Evolutionary conservation across 495 filamentous ascomycete genomes (phyloP).

Genomic region (Daldinia caldariorum): DNA sequence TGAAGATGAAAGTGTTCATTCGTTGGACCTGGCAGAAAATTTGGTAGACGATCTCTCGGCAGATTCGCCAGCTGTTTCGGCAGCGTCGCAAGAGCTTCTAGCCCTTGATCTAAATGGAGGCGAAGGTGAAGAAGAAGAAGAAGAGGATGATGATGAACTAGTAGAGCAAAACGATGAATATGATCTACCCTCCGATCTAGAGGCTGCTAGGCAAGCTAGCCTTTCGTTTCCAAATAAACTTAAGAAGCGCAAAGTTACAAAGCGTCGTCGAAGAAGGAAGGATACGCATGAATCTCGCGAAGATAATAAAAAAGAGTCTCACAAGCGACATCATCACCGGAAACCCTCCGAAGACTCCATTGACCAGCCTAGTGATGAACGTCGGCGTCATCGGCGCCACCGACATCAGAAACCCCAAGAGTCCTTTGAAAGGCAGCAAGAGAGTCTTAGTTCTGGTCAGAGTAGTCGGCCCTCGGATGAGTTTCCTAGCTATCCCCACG

Average conservation of each 20-base stretch:
- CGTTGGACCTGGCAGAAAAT: constrained; percentile 42
- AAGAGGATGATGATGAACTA: constrained; percentile 40
- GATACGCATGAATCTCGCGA: constrained; percentile 44
- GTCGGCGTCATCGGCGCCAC: constrained; percentile 39
- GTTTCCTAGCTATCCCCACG: constrained; percentile 22
- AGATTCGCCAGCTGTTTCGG: constrained; percentile 56
- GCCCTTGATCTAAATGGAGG: constrained; percentile 54
- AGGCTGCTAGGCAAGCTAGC: constrained; percentile 55
- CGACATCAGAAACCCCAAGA: constrained; percentile 40
- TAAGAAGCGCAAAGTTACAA: constrained; percentile 57
- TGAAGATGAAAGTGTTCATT: constrained; percentile 34
- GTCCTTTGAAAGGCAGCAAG: constrained; percentile 24
- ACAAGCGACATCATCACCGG: constrained; percentile 42
- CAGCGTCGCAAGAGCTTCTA: constrained; percentile 54
- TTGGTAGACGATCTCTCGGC: constrained; percentile 45
- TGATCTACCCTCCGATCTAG: constrained; percentile 53
- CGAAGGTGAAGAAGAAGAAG: constrained; percentile 50
- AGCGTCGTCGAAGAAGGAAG: constrained; percentile 55
- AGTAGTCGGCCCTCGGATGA: constrained; percentile 39
- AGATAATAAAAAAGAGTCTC: constrained; percentile 35
- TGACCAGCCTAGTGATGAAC: constrained; percentile 45
- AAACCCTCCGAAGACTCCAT: constrained; percentile 48
- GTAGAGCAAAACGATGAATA: constrained; percentile 44
- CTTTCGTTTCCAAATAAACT: constrained; percentile 57
- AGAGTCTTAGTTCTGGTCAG: constrained; percentile 9